Conservation (phyloP, 129 eudicot species). For the Artemisia annua region DNA sequence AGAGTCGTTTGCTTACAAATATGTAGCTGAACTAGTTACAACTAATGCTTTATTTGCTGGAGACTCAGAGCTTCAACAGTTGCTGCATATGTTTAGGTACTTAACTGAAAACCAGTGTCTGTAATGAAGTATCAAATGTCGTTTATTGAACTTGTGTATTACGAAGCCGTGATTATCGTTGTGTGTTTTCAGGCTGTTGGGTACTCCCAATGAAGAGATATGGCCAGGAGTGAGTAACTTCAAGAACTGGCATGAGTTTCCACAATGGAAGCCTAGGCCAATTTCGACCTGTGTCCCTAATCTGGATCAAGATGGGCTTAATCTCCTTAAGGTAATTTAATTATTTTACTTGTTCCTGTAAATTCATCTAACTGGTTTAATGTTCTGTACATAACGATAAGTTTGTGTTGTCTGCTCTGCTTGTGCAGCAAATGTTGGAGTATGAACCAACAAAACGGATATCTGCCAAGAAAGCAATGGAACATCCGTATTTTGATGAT, state of each 20-base stretch:
- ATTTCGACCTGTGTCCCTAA: slow-evolving; percentile 59
- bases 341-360: neutral
- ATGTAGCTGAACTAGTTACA: slow-evolving; percentile 72
- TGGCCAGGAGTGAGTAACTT: slow-evolving; percentile 93
- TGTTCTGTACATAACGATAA: neutral
- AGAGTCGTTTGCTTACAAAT: slow-evolving; percentile 8
- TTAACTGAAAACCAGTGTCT: neutral
- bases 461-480: slow-evolving; percentile 93
- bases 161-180: neutral
- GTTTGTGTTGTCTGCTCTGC: neutral
- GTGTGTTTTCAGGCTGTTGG: slow-evolving; percentile 56
- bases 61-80: slow-evolving; percentile 91
- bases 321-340: slow-evolving; percentile 65
- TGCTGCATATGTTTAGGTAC: slow-evolving; percentile 93
- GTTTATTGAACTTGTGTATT: neutral
- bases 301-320: slow-evolving; percentile 57
- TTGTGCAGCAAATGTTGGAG: slow-evolving; percentile 70
- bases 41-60: slow-evolving; percentile 82
- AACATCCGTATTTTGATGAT: slow-evolving; percentile 81
- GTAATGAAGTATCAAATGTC: neutral
- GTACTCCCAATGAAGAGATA: slow-evolving; percentile 83
- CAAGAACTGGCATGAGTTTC: slow-evolving; percentile 89
- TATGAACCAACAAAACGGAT: slow-evolving; percentile 83
- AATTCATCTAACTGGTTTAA: neutral
- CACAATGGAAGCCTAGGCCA: slow-evolving; percentile 76